A percentile compares a stretch with the other conserved stretches of the same genome.
These are phyloP conservation scores for Emericellopsis atlantica DNA, from an alignment of 2,329 filamentous ascomycete species.

Conservation along the genomic window DNA sequence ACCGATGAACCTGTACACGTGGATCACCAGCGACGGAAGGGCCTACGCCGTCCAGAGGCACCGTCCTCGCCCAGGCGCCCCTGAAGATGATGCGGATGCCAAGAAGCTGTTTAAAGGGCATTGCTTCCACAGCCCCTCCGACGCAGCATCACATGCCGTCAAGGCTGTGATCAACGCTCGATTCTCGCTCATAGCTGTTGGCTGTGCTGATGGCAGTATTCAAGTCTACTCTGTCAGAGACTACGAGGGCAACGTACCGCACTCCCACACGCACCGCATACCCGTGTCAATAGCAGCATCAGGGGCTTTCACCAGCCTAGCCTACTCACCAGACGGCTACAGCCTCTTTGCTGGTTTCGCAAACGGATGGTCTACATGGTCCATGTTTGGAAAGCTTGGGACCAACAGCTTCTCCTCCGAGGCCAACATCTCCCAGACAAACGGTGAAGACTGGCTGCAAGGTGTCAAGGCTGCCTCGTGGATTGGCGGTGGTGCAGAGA, in stretches of 20 bases:
- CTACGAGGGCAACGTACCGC: conserved; percentile 82
- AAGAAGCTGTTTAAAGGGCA: conserved; percentile 76
- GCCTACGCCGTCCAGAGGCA: conserved; percentile 79
- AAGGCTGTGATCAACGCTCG: conserved; percentile 82
- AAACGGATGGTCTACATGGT: conserved; percentile 91
- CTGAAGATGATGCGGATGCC: conserved; percentile 30
- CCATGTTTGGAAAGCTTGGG: conserved; percentile 85
- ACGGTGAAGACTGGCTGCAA: conserved; percentile 74
- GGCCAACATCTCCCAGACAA: conserved; percentile 45
- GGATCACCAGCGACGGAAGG: conserved; percentile 79
- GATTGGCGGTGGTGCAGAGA: conserved; percentile 78
- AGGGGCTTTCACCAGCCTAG: conserved; percentile 61
- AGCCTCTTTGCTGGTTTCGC: conserved; percentile 91
- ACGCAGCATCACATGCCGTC: conserved; percentile 46
- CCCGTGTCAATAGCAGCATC: conserved; percentile 56
- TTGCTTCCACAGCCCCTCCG: conserved; percentile 70
- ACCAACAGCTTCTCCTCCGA: conserved; percentile 74
- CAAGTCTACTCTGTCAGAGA: conserved; percentile 88
- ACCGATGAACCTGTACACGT: conserved; percentile 90
- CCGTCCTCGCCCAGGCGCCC: conserved; percentile 30
- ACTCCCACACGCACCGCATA: conserved; percentile 66
- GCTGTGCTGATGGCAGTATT: conserved; percentile 66
- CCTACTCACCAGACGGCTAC: conserved; percentile 90
- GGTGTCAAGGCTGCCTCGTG: conserved; percentile 70
- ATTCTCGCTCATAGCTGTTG: conserved; percentile 86